Evolutionary conservation across 2,329 filamentous ascomycete species (phyloP).

Genomic region (Paecilomyces formosus): DNA sequence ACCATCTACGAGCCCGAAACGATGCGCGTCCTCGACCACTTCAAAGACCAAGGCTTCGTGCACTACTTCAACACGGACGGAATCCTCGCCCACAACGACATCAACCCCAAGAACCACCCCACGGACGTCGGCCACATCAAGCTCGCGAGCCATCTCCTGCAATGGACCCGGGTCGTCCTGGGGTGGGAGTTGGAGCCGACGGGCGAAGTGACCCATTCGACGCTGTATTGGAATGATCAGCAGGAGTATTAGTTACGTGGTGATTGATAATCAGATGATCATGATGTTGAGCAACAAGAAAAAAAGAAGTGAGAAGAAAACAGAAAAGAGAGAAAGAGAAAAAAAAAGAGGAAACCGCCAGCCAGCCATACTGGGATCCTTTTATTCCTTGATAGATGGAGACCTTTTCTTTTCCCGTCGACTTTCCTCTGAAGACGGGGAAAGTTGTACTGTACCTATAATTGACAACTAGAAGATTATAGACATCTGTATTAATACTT

Average conservation of each 20-base stretch:
- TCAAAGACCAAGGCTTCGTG: slow-evolving; percentile 46
- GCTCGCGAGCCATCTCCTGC: slow-evolving; percentile 51
- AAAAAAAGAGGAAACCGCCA: too few relatives aligned
- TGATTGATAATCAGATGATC: too few relatives aligned
- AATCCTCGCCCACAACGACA: slow-evolving; percentile 56
- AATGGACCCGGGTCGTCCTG: slow-evolving; percentile 50
- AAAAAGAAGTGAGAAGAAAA: too few relatives aligned
- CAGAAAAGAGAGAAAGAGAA: too few relatives aligned
- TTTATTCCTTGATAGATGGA: too few relatives aligned
- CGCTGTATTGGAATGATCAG: slow-evolving; percentile 48
- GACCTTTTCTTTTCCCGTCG: too few relatives aligned
- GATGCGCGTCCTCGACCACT: slow-evolving; percentile 45
- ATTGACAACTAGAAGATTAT: too few relatives aligned
- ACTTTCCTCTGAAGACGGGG: too few relatives aligned
- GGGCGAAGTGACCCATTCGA: slow-evolving; percentile 47
- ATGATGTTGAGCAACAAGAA: too few relatives aligned
- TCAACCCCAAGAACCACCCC: slow-evolving; percentile 51
- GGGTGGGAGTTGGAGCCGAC: slow-evolving; percentile 50
- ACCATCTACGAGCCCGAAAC: slow-evolving; percentile 46
- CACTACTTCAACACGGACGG: slow-evolving; percentile 57
- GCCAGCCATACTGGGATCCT: too few relatives aligned
- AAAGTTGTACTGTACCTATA: too few relatives aligned
- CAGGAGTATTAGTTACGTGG: slow-evolving; percentile 28
- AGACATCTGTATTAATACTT: too few relatives aligned
- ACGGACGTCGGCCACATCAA: slow-evolving; percentile 57